Conservation (phyloP, 1,284 basidiomycete genomes). For the Tilletiaria anomala region DNA sequence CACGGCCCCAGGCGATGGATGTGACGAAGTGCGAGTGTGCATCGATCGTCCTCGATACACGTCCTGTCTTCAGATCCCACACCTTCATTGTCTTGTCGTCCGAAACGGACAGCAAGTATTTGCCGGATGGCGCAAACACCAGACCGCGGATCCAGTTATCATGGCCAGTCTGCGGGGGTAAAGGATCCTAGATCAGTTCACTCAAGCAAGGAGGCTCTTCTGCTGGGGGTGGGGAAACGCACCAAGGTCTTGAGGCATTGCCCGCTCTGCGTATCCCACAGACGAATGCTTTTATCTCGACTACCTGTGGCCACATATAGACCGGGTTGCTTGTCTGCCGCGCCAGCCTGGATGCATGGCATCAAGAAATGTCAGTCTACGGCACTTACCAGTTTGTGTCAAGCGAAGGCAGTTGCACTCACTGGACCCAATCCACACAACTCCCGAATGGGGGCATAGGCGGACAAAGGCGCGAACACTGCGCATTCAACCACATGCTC, state of each 20-base stretch:
- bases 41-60: conserved; percentile 67
- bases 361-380: neutral
- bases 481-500: conserved; percentile 74
- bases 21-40: conserved; percentile 70
- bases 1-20: conserved; percentile 32
- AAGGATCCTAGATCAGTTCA: no score
- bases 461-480: conserved; percentile 60
- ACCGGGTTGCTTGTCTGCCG: conserved; percentile 41
- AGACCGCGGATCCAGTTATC: conserved; percentile 35
- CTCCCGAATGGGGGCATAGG: conserved; percentile 63
- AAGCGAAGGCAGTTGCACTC: neutral
- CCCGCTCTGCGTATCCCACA: conserved; percentile 70
- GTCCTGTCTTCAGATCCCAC: conserved; percentile 69
- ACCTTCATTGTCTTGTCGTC: conserved; percentile 81
- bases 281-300: conserved; percentile 69
- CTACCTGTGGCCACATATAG: conserved; percentile 64
- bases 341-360: conserved; percentile 2
- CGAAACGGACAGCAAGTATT: conserved; percentile 68
- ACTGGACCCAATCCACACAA: conserved; percentile 50
- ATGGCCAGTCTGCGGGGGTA: no score
- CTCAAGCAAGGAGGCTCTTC: no score
- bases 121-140: conserved; percentile 46
- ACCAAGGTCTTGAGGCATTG: conserved; percentile 54
- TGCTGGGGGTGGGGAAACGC: no score
- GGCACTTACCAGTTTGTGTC: neutral